Conservation (phyloP, 331 rosid genomes). For the Quercus tomentella region DNA sequence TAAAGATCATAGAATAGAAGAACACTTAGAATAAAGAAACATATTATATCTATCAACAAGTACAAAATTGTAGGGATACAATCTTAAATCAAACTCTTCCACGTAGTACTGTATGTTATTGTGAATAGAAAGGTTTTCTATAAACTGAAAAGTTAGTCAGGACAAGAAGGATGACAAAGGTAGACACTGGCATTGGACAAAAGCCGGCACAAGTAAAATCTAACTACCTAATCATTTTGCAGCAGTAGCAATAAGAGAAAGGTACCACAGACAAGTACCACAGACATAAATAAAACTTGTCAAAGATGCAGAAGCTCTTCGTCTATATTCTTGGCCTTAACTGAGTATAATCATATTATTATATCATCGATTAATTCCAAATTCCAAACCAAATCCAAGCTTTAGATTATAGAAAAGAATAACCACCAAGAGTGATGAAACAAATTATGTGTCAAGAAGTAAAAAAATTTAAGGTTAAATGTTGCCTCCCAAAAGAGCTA, state of each 20-base stretch:
- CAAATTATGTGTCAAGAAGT: too few species aligned
- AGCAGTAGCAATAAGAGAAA: neutral
- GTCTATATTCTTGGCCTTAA: neutral
- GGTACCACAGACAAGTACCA: neutral
- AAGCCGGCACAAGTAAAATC: neutral
- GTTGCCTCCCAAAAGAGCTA: too few species aligned
- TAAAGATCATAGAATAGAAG: neutral
- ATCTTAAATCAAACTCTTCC: neutral
- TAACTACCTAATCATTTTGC: neutral
- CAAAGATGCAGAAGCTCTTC: conserved; percentile 1
- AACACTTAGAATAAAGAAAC: too few species aligned
- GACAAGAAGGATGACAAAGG: neutral
- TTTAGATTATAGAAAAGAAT: neutral
- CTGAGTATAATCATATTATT: neutral
- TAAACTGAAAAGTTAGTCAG: neutral
- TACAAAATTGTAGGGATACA: too few species aligned
- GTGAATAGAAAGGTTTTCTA: neutral
- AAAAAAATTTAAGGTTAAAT: too few species aligned
- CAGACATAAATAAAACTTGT: neutral
- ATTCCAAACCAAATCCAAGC: neutral
- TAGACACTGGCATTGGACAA: neutral
- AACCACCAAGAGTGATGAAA: too few species aligned
- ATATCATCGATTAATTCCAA: neutral
- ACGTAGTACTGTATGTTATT: neutral
- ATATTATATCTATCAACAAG: too few species aligned